Evolutionary conservation across 2,329 filamentous ascomycete genomes (phyloP), one percentile per base, ranked within the genome.

Genomic region (Fusarium sp.): DNA sequence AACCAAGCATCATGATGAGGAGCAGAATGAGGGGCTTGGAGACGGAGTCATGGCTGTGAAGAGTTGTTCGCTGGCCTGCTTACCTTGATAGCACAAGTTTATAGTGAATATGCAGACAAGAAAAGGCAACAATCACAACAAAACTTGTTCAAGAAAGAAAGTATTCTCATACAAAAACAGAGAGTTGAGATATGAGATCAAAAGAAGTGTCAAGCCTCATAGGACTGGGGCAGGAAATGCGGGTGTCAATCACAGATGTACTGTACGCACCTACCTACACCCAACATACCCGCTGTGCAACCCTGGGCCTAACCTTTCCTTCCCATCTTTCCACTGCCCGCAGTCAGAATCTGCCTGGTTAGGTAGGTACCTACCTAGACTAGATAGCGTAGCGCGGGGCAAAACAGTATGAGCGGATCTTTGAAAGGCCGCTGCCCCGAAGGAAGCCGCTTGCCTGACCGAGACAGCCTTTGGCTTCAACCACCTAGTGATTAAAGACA

Each of bases 391-490:
- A 24, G 54, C 53, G 60, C 52, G 64, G 62, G 58, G 65, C 60
- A 71, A 34, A 29, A 27, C 25, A 25, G 18, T 13, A 25, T 49
- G 25, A 48, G 67, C 73, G 73, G 73, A 74, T 75, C 63, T 75
- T 73, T 63, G 66, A 75, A 74, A 73, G 65, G 61, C 73, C 73
- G 73, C 56, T 55, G 43, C 56, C 62, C 73, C 71, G 71, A 73
- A 45, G 54, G 22, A 71, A 71, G 57, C 57, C 56, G 61, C 45
- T 60, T 41, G 18, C 47, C 43, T 41, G 41, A 62, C 47, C 30
- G n/a, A 34, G 41, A 47, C 40, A 25, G 15, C 24, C 30, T 32
- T 62, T 29, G 38, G 30, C 18, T 40, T 56, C 18, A 32, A 30
- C 40, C 16, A 22, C 22, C 22, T 22, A 45, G 38, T 32, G 29